phyloP scores from a whole-genome alignment of 805 yeast species.

The Cyberlindnera galapagoensis region DNA sequence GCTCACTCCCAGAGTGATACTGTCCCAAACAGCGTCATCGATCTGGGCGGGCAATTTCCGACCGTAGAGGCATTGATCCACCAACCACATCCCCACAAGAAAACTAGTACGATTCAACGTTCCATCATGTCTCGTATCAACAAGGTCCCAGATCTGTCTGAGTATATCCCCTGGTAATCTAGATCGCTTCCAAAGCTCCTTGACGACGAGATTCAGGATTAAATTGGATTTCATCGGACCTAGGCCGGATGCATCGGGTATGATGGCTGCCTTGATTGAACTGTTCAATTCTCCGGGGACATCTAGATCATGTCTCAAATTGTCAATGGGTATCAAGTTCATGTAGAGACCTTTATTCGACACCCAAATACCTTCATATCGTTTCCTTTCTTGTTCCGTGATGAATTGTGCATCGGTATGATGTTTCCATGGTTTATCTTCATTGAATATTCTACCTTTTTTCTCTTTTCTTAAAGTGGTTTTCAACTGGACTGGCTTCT shows the following conservation, averaged over 20 bases:
- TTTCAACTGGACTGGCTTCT: slow-evolving; percentile 19
- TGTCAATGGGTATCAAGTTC: slow-evolving; percentile 22
- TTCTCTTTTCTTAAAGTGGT: slow-evolving; percentile 24
- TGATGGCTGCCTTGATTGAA: slow-evolving; percentile 23
- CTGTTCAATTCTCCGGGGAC: slow-evolving; percentile 20
- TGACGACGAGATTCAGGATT: slow-evolving; percentile 46
- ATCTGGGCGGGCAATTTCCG: slow-evolving; percentile 75
- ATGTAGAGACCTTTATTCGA: slow-evolving; percentile 70
- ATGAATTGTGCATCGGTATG: slow-evolving; percentile 52
- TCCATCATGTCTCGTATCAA: slow-evolving; percentile 63
- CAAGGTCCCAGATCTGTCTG: slow-evolving; percentile 62
- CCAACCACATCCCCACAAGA: slow-evolving; percentile 95
- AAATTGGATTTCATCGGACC: slow-evolving; percentile 20
- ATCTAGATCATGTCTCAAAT: slow-evolving; percentile 11
- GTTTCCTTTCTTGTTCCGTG: slow-evolving; percentile 65
- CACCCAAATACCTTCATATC: slow-evolving; percentile 94
- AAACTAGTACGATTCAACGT: slow-evolving; percentile 75
- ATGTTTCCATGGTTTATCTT: slow-evolving; percentile 91
- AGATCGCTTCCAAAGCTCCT: slow-evolving; percentile 77
- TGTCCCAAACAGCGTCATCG: slow-evolving; percentile 70
- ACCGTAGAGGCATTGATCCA: slow-evolving; percentile 94
- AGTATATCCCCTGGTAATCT: slow-evolving; percentile 58
- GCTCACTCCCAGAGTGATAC: slow-evolving; percentile 48
- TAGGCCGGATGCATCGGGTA: slow-evolving; percentile 23
- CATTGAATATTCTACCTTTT: slow-evolving; percentile 50